phyloP scores from a whole-genome alignment of 768 basidiomycete species.

The Calocybe indica region DNA sequence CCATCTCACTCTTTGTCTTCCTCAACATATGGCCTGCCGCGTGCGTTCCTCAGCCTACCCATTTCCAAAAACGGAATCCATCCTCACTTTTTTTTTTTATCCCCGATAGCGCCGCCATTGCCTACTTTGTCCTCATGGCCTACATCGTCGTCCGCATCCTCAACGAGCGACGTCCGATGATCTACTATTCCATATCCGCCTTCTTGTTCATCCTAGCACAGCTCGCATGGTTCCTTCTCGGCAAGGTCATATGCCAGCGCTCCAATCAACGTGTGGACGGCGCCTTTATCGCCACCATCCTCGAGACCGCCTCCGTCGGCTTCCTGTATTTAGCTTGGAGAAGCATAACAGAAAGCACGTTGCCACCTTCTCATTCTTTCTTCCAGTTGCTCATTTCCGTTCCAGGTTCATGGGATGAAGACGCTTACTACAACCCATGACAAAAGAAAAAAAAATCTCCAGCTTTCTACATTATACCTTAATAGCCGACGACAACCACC shows the following conservation, averaged over 20 bases:
- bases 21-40: constrained; percentile 66
- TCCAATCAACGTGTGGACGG: constrained; percentile 74
- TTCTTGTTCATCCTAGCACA: constrained; percentile 76
- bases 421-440: constrained; percentile 37
- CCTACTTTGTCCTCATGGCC: constrained; percentile 73
- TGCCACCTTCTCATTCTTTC: neutral
- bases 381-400: neutral
- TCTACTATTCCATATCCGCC: constrained; percentile 71
- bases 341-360: constrained; percentile 82
- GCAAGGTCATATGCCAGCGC: constrained; percentile 73
- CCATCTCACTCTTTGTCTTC: constrained; percentile 76
- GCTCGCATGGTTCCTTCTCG: constrained; percentile 78
- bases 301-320: constrained; percentile 72
- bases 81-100: no score
- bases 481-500: neutral
- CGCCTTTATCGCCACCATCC: constrained; percentile 77
- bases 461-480: neutral
- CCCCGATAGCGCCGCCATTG: constrained; percentile 27
- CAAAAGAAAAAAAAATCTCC: neutral
- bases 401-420: constrained; percentile 46
- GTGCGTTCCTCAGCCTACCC: constrained; percentile 1
- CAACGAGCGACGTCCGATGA: constrained; percentile 74
- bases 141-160: constrained; percentile 75
- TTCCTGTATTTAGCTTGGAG: constrained; percentile 77
- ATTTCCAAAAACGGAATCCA: neutral